Base-by-base conservation (phyloP, 139 green algal species). In the Ostreobium quekettii region DNA sequence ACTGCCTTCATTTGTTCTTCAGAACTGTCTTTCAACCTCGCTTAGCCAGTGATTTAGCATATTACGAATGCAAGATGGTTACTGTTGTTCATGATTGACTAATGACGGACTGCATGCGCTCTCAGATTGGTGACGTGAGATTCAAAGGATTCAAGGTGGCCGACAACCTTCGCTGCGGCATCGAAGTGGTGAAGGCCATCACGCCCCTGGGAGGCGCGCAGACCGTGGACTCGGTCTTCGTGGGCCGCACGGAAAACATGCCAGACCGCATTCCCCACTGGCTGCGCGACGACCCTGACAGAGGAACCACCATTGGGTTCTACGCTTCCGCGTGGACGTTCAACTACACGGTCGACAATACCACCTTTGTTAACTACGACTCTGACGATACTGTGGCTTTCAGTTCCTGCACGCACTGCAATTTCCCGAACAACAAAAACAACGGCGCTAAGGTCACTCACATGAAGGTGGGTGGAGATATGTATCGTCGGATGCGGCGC, bases 341-440 rank as follows among this genome's bases (percentile, higher is more conserved):
- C 36, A 59, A 70, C 33, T 64, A 67, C 36, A 67, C 61, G 22
- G 1, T 70, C 15, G 36, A 70, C 19, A 47, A 67, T 36, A 70
- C 35, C n/a, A 74, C 53, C n/a, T 74, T 74, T 74, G 68, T 68
- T 8, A 67, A 67, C 30, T 74, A 53, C 68, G 47, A 61, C 35
- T 0, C 5, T 3, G 36, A 24, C 19, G 58, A 70, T 48, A 24
- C 31, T 26, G 35, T 62, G 29, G 68, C 68, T 0, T 71, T 68
- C 11, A 47, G 36, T n/a, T 69, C 49, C 42, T 74, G 68, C 61
- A 48, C 60, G 32, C 68, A 74, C 58, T 74, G 68, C 68, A 74
- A 74, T 64, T 74, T 74, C 68, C 68, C 68, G 6, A 74, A 74
- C 39, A 69, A 63, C 22, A 71, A 74, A 33, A 59, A 61, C 56